Conservation (phyloP, 345 rosid species). For the Lepidium africanum region DNA sequence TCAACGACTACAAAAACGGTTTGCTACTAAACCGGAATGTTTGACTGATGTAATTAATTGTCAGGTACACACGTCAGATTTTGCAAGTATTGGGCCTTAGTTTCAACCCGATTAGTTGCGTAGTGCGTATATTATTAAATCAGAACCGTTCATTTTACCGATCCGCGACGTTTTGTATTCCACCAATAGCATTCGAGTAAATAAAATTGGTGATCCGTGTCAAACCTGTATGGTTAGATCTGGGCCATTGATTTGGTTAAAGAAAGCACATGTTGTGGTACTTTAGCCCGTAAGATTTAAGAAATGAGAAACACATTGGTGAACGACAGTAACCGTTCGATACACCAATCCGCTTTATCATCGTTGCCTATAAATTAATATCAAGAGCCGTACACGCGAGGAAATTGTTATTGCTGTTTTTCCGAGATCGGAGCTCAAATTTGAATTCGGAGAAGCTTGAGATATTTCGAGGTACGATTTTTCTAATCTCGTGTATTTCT, state of each 20-base stretch:
- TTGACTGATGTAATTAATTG: neutral
- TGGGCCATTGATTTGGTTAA: neutral
- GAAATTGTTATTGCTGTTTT: fast-evolving
- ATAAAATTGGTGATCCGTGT: neutral
- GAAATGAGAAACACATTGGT: slow-evolving; percentile 23
- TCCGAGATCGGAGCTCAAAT: neutral
- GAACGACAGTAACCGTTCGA: slow-evolving; percentile 20
- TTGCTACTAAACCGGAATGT: slow-evolving; percentile 1
- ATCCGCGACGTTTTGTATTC: neutral
- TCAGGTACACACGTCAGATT: neutral
- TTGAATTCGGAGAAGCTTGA: slow-evolving; percentile 2
- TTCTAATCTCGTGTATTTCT: neutral
- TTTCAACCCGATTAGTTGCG: neutral
- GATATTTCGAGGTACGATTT: slow-evolving; percentile 1
- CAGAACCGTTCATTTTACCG: neutral
- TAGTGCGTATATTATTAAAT: neutral
- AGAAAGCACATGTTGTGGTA: slow-evolving; percentile 20
- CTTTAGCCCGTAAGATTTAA: slow-evolving; percentile 11
- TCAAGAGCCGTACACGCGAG: slow-evolving; percentile 12
- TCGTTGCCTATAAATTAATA: slow-evolving; percentile 22
- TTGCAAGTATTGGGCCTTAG: slow-evolving; percentile 12
- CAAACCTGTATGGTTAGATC: neutral
- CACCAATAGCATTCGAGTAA: slow-evolving; percentile 5
- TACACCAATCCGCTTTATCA: neutral
- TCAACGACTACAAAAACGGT: neutral